These are phyloP conservation scores for Talaromyces rugulosus DNA, from an alignment of 2,329 filamentous ascomycete species.

Conservation along the genomic window DNA sequence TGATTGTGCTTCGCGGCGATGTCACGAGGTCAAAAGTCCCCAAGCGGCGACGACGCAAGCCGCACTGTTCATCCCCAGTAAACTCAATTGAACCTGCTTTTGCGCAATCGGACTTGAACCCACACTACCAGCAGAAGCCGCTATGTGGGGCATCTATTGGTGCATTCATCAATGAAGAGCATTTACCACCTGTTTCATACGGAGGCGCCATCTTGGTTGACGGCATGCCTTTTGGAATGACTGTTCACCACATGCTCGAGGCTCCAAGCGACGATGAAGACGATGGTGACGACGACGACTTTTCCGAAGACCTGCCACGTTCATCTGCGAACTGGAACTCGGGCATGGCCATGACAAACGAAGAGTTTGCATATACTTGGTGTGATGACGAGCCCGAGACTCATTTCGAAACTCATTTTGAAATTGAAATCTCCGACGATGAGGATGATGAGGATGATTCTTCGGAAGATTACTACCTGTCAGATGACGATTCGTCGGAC, in stretches of 20 bases:
- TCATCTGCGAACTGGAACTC: conserved; percentile 42
- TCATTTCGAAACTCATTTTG: conserved; percentile 36
- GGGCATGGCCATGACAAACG: conserved; percentile 17
- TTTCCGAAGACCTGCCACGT: conserved; percentile 32
- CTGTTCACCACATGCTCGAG: conserved; percentile 94
- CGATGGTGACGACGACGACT: conserved; percentile 31
- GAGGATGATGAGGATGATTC: conserved; percentile 34
- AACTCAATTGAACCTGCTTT: conserved; percentile 24
- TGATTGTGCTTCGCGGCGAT: conserved; percentile 59
- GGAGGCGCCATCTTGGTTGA: conserved; percentile 85
- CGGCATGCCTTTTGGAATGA: conserved; percentile 84
- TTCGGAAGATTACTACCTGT: conserved; percentile 38
- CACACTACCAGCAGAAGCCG: conserved; percentile 72
- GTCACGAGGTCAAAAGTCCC: conserved; percentile 52
- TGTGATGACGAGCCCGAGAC: conserved; percentile 36
- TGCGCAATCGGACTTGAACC: conserved; percentile 50
- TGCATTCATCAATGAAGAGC: conserved; percentile 78
- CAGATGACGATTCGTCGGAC: conserved; percentile 49
- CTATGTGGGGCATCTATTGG: conserved; percentile 88
- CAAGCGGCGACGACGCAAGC: conserved; percentile 36
- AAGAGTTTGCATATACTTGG: conserved; percentile 35
- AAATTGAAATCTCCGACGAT: conserved; percentile 52
- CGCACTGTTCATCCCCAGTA: conserved; percentile 27
- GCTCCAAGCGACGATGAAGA: conserved; percentile 53
- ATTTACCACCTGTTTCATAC: conserved; percentile 85